Base-by-base conservation (phyloP, 179 eudicot genomes). In the Beta corolliflora region DNA sequence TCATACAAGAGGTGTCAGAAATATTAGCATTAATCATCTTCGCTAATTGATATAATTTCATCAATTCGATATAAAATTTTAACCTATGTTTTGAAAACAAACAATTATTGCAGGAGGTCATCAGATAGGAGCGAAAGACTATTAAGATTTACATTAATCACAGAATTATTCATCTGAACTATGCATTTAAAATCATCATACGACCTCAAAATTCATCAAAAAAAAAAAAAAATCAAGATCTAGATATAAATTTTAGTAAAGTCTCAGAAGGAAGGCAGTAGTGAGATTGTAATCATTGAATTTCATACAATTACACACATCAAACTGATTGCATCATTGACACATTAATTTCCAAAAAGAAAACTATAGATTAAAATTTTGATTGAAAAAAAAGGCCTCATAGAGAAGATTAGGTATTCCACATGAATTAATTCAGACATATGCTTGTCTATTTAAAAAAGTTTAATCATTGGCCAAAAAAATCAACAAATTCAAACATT, bases 81-180 rank as follows among this genome's bases (percentile, higher is more conserved):
- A 71, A 19, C 19, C 36, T 31, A 31, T 0, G 36, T 31, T 1
- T 31, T 9, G 0, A 4, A 12, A 13, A 9, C 23, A n/a, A 8
- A 14, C 2, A 31, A 31, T 31, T 31, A 31, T 31, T 31, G 36
- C 1, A 31, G 36, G 36, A 31, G 36, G 2, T 31, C 36, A 31
- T 93, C 97, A 92, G 96, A 92, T 89, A 92, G 95, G 92, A 93
- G 94, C 93, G 94, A 92, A 92, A 89, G 97, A 90, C 92, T 84
- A 84, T 61, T 45, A 80, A 48, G 73, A 58, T 84, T 68, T 68
- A 76, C 36, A 60, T 36, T 91, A 89, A 91, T 91, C 93, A 92
- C 68, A 61, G 19, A 59, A 21, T 19, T 23, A 29, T 69, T 89
- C 94, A 91, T 87, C 50, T 91, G 94, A 91, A 91, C 92, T 91